A percentile compares a stretch with the other conserved stretches of the same genome.
Evolutionary conservation across 2,329 filamentous ascomycete species (phyloP).

Genomic region (Ophioceras dolichostomum): DNA sequence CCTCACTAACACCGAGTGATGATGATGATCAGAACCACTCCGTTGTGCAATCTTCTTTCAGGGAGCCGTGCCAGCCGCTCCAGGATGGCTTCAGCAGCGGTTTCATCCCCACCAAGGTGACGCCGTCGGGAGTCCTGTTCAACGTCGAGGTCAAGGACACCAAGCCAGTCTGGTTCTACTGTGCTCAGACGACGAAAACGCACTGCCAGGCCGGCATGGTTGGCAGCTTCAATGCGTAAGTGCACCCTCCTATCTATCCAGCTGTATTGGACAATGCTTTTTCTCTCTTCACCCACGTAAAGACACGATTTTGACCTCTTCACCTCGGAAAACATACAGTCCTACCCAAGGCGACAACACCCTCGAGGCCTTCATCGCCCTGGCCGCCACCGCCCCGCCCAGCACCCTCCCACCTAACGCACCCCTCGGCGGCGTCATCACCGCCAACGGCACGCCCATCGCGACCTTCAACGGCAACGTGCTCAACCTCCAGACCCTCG

Average conservation of each 20-base stretch:
- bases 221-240: conserved; percentile 29
- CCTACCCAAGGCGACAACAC: conserved; percentile 23
- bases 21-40: conserved; percentile 23
- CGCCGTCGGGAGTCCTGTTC: conserved; percentile 19
- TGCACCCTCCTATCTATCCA: too few relatives aligned
- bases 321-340: conserved; percentile 1
- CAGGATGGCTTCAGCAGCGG: conserved; percentile 23
- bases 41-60: conserved; percentile 25
- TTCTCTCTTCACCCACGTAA: neutral
- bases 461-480: conserved; percentile 14
- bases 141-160: conserved; percentile 17
- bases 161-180: conserved; percentile 25
- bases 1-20: too few relatives aligned
- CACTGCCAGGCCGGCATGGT: conserved; percentile 31
- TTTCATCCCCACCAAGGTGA: conserved; percentile 20
- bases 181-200: conserved; percentile 18
- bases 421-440: conserved; percentile 20
- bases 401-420: conserved; percentile 20
- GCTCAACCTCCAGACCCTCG: conserved; percentile 14
- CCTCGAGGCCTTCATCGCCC: conserved; percentile 20
- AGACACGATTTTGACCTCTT: conserved; percentile 3
- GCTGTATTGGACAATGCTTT: too few relatives aligned
- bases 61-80: conserved; percentile 24
- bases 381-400: conserved; percentile 18
- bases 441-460: conserved; percentile 19